Evolutionary conservation across 2,329 filamentous ascomycete species (phyloP), one percentile per base, ranked within the genome.

Genomic region (Elsinoe australis): DNA sequence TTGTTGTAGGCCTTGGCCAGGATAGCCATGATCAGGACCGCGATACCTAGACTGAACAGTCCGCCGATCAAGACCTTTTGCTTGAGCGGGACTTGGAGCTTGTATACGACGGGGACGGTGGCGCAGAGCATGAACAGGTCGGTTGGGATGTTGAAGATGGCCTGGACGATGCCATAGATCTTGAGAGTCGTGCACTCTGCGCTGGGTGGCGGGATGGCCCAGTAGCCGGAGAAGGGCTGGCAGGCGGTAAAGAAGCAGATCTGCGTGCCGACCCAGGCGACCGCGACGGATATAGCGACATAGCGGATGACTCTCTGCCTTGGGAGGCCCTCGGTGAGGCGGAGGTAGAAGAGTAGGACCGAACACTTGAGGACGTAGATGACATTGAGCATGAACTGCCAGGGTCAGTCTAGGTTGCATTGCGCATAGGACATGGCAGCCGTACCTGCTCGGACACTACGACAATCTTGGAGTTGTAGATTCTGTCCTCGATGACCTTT

Each of bases 81-180:
- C 57, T 69, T 74, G 1, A 65, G 32, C 4, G 68, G 63, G 2
- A 81, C 64, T 36, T 71, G 68, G 1, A 78, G 69, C 19, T 68
- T 68, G 8, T 74, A 54, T 19, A 81, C 56, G 47, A 76, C 62
- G 1, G 77, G 76, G 53, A 81, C 67, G 1, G 77, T 76, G 15
- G 82, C 72, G 3, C 69, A 57, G 21, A 82, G 72, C 58, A 82
- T 80, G 64, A 76, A 69, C 2, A 79, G 29, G 53, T 82, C 79
- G 19, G 76, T 79, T 2, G 73, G 71, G 41, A 81, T 73, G 54
- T 82, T 82, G 57, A 82, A 72, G 3, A 71, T 67, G 1, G 74
- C 71, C 51, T 80, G 78, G 12, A 74, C 73, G 44, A 79, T 78
- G 8, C 78, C 68, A 54, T 79, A 79, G 57, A 78, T 66, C 10